Base-by-base conservation (phyloP, 2,329 filamentous ascomycete genomes). In the Cordyceps pruinosa region DNA sequence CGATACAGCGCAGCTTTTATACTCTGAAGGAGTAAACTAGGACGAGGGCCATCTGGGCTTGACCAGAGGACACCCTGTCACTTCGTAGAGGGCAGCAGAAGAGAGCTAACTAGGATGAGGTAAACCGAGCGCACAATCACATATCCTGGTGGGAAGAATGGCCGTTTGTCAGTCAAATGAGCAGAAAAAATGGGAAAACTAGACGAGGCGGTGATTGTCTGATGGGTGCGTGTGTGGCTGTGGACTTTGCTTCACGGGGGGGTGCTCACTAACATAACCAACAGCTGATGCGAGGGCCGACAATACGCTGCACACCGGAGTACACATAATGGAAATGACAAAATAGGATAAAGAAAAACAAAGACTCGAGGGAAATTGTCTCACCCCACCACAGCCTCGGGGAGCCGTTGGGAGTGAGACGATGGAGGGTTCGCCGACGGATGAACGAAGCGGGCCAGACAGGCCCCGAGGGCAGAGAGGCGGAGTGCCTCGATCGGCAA, bases 311-410 rank as follows among this genome's bases (percentile, higher is more conserved):
- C 48, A 50, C 32, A 37, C 47, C 32, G n/a, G 47, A 35, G 26
- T 5, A 32, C 4, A 47, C 26, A 21, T 19, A 35, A 34, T 2
- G n/a, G 21, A 13, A 37, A n/a, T 4, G 21, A 35, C 9, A n/a
- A n/a, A n/a, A n/a, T n/a, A n/a, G n/a, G n/a, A n/a, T n/a, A n/a
- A n/a, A n/a, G n/a, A 32, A 10, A 32, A 32, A 10, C 6, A 32
- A 21, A n/a, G 37, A 41, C 37, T 41, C 37, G 37, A 41, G 23
- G 28, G 42, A 55, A 55, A 55, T 55, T 55, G 51, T 42, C 51
- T 55, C 51, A 55, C 28, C 32, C 32, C 51, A n/a, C n/a, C n/a
- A 44, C 32, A 55, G 51, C 42, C 51, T 55, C 23, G 51, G 19
- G 49, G 12, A 52, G 26, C 21, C n/a, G 34, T 41, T 51, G 13